Evolutionary conservation across 768 basidiomycete species (phyloP), one percentile per base, ranked within the genome.

Genomic region (Psilocybe cubensis): DNA sequence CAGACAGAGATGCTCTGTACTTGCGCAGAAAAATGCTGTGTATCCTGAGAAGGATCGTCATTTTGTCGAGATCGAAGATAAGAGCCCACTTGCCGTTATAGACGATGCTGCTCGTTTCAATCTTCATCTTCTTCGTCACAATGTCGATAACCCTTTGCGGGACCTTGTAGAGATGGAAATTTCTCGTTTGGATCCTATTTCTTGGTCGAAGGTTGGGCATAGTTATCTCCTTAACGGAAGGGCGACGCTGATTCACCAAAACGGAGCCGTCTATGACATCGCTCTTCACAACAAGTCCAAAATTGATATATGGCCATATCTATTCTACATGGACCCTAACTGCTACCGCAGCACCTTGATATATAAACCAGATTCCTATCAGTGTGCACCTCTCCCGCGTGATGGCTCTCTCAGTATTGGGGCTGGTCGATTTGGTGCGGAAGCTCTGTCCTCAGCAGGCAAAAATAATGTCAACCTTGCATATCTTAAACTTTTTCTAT

Each of bases 101-200:
- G 78, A 83, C 55, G 82, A 82, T 45, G 85, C 84, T 5, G 83
- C 85, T 6, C 79, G 77, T 29, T 87, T 86, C 68, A 79, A 85
- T 56, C 77, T 82, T 49, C 84, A 87, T 66, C 77, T 87, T 9
- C 74, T 80, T 59, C 76, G 80, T 41, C 77, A 70, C 46, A 86
- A 87, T 42, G 76, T 77, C 1, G 66, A 74, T 12, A 73, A 72
- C 20, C 82, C 83, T 0, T 69, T 85, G 48, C 73, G 69, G 56
- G 73, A 78, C 50, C 68, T 77, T n/a, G 73, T 87, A 24, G 74
- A 72, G 17, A 77, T 87, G 74, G 82, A 84, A 59, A 74, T 87
- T 24, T 81, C 77, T 62, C 76, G 75, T 25, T 62, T 85, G 23
- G 78, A 86, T 61, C 71, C 77, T 20, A 64, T 71, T 11, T 73